These are phyloP conservation scores for Alternaria sp. DNA, from an alignment of 2,329 filamentous ascomycete species.

Conservation along the genomic window DNA sequence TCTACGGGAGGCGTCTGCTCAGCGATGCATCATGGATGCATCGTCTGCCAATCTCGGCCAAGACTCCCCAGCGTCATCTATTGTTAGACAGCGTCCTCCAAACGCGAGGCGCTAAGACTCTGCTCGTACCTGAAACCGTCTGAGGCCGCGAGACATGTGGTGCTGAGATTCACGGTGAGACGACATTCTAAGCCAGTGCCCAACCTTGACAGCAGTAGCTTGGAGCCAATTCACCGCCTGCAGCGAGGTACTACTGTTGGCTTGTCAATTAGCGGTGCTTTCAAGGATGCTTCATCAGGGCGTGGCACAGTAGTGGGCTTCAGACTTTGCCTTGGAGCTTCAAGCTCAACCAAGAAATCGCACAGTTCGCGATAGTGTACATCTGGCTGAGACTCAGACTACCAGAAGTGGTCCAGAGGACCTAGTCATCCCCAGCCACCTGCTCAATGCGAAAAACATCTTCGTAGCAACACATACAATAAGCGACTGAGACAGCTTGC, in stretches of 20 bases:
- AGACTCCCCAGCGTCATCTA: constrained; percentile 3
- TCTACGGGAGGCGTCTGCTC: not conserved
- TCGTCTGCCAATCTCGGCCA: constrained; percentile 3
- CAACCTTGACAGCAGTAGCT: not conserved
- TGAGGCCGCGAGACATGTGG: not conserved
- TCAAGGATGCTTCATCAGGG: not conserved
- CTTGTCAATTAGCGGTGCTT: constrained; percentile 19
- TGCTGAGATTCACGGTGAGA: constrained; percentile 4
- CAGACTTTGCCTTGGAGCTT: constrained; percentile 52
- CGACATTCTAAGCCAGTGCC: constrained; percentile 1
- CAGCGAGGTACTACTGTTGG: not conserved
- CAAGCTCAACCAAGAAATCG: constrained; percentile 49
- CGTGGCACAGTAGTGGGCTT: constrained; percentile 19
- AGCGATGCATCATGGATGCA: not conserved
- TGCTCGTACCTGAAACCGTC: not conserved
- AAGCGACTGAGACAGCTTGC: constrained; percentile 20
- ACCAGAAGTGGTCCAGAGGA: constrained; percentile 51
- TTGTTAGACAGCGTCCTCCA: not conserved
- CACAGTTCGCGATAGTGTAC: constrained; percentile 39
- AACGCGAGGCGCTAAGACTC: not conserved
- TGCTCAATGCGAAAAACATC: constrained; percentile 12
- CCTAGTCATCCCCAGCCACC: constrained; percentile 43
- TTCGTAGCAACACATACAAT: constrained; percentile 31
- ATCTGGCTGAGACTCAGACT: constrained; percentile 51
- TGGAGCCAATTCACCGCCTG: constrained; percentile 3